phyloP scores from a whole-genome alignment of 1,284 basidiomycete genomes.

The Retiboletus fuscus region DNA sequence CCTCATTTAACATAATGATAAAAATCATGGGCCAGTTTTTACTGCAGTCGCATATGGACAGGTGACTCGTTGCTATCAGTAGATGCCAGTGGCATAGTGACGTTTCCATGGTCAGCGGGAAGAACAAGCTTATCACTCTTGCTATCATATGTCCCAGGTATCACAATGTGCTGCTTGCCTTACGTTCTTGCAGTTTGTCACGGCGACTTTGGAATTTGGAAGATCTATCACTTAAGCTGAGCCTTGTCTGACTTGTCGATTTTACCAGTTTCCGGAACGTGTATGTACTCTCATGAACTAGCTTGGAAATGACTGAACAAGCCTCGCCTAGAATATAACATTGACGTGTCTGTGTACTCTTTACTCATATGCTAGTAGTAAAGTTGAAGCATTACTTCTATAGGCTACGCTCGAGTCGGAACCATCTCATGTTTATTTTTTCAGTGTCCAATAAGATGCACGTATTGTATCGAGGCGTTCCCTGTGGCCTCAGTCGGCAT shows the following conservation, averaged over 20 bases:
- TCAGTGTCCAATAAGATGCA: constrained; percentile 21
- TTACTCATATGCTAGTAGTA: neutral
- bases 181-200: constrained; percentile 11
- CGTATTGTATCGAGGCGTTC: neutral
- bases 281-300: constrained; percentile 13
- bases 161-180: neutral
- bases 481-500: constrained; percentile 17
- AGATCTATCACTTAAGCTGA: neutral
- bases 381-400: constrained; percentile 1
- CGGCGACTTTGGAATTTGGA: constrained; percentile 3
- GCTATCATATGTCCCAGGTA: too few species aligned
- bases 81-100: too few species aligned
- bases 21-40: too few species aligned
- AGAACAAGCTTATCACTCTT: constrained; percentile 27
- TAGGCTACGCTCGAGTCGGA: constrained; percentile 21
- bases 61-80: too few species aligned
- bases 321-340: constrained; percentile 19
- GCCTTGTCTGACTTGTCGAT: neutral
- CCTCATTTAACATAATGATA: too few species aligned
- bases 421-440: constrained; percentile 21
- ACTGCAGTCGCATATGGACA: too few species aligned
- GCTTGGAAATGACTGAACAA: constrained; percentile 2
- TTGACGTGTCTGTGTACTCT: constrained; percentile 21
- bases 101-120: constrained; percentile 26
- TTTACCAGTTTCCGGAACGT: constrained; percentile 16